These are phyloP conservation scores for Lolium rigidum DNA, from an alignment of 176 grass and related monocot species.

Conservation along the genomic window DNA sequence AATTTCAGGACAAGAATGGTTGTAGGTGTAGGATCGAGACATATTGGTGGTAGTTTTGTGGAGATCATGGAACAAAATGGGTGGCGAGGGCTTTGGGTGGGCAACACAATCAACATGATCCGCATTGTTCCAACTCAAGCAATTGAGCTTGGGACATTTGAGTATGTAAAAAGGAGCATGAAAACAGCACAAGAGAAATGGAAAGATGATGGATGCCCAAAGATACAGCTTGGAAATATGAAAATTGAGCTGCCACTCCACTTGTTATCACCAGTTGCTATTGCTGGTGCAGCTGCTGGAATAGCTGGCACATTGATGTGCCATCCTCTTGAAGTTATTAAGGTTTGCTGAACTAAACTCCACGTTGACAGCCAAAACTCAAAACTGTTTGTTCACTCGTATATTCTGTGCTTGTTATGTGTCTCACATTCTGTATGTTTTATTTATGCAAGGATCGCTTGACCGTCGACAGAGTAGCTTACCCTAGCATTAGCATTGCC, in stretches of 20 bases:
- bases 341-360: background rate
- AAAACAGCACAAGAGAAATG: conserved; percentile 11
- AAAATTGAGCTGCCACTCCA: background rate
- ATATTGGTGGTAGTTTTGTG: conserved; percentile 17
- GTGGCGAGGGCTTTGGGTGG: conserved; percentile 1
- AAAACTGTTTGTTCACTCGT: background rate
- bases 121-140: conserved; percentile 14
- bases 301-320: conserved; percentile 10
- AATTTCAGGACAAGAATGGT: conserved; percentile 11
- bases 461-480: background rate
- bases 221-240: background rate
- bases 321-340: conserved; percentile 17
- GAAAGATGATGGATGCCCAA: conserved; percentile 1
- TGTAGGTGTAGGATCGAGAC: conserved; percentile 13
- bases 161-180: conserved; percentile 15
- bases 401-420: background rate
- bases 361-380: background rate
- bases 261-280: conserved; percentile 8
- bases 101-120: conserved; percentile 15
- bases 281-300: conserved; percentile 13
- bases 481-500: conserved; percentile 16
- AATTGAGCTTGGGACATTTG: conserved; percentile 10
- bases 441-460: background rate
- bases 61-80: conserved; percentile 17
- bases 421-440: background rate